Base-by-base conservation (phyloP, 768 basidiomycete genomes). In the Lactarius sanguifluus region DNA sequence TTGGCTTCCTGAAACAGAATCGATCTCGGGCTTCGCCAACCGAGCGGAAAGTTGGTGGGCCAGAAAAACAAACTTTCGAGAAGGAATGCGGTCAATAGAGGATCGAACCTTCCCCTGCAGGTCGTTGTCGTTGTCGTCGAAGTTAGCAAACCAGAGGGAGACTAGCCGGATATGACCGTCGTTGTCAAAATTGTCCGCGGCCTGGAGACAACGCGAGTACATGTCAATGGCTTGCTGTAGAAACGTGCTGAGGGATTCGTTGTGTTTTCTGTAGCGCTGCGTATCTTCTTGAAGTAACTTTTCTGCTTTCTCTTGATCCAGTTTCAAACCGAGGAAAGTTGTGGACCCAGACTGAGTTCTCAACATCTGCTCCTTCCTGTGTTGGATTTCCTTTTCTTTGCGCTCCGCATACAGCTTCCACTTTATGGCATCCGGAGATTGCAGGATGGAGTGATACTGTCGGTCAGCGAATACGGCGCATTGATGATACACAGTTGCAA, bases 41-140 rank as follows among this genome's bases (percentile, higher is more conserved):
- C 96, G 86, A n/a, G 96, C 95, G 0, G 94, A 88, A 5, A 99
- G 85, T 77, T 99, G 97, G 77, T 96, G 94, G 12, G 93, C 88
- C 62, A 98, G 82, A 76, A 94, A 93, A 54, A 96, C 83, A 72
- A 98, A 90, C 75, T 98, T 98, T 66, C 85, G 82, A 0, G 95
- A 92, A 1, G 95, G 91, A 45, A 96, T 83, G 2, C 82, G 79
- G 57, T 76, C 76, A 10, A 94, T 74, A 2, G 86, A 83, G 1
- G 69, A 52, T 43, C 78, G 71, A 74, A 88, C 69, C 58, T 77
- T 69, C 59, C 73, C 64, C 77, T 83, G 83, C 28, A 85, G 75
- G 55, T 77, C 74, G 55, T 74, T 76, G 68, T 87, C 83, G 50
- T 90, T 85, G 69, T 87, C 83, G 50, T 90, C 85, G 69, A 94